Base-by-base conservation (phyloP, 345 rosid species). In the Rubroshorea leprosula region DNA sequence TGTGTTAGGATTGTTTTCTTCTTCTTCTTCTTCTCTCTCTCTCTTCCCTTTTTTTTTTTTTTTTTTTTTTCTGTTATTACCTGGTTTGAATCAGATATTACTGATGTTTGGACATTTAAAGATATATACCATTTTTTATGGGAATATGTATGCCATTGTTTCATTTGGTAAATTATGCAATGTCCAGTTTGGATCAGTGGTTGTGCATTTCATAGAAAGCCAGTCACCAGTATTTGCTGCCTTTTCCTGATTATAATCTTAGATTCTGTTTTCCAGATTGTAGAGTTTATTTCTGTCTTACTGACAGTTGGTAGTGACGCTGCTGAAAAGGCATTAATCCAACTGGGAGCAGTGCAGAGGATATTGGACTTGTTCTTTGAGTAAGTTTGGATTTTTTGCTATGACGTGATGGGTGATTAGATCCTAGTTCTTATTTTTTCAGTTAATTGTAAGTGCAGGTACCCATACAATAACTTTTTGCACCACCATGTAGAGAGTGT, bases 401-500 rank as follows among this genome's bases (percentile, higher is more conserved):
- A 51, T 51, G 44, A 19, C 25, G 17, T 61, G 13, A 17, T 24
- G 41, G 4, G 18, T 57, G 20, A 17, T 54, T 46, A 17, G 47
- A 55, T 63, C 27, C 55, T 15, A 31, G 56, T 65, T 59, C 71
- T 77, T 48, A 49, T 54, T 62, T 54, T 57, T 49, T 63, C 46
- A 51, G 63, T 69, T 72, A 48, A 64, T 59, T 63, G 31, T 68
- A 35, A 11, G 54, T 71, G 81, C 74, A 91, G 98, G 86, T 91
- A 87, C 60, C 94, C 96, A 39, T 90, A 74, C 85, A 87, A 87
- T 74, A 90, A 85, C 55, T 85, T 85, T 71, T 76, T 87, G 83
- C 96, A 85, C 69, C 96, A 90, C 76, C 91, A 85, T 54, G 87
- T 83, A 53, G 96, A 87, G 74, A 85, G 63, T 70, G 82, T 87